Percentiles rank a stretch among this genome's conserved stretches.
phyloP scores from a whole-genome alignment of 441 rosid species.

The Corymbia citriodora region DNA sequence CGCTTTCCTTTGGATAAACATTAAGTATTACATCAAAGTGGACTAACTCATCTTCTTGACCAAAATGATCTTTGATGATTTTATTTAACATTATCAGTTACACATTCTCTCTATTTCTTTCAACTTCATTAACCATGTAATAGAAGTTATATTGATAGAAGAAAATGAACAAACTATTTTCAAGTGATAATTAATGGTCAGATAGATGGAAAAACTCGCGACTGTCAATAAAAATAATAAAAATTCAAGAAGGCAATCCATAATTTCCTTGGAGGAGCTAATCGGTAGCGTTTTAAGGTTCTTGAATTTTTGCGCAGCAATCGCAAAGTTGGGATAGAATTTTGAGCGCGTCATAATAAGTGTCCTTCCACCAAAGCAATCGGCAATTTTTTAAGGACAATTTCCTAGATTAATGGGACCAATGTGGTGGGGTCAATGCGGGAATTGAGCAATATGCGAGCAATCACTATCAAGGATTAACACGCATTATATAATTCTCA shows the following conservation, averaged over 20 bases:
- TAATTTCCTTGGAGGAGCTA: background rate
- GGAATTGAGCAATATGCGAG: background rate
- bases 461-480: background rate
- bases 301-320: background rate
- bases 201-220: background rate
- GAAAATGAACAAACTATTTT: background rate
- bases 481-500: background rate
- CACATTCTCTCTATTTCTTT: background rate
- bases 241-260: background rate
- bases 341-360: background rate
- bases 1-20: background rate
- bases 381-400: background rate
- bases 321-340: background rate
- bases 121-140: background rate
- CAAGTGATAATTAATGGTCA: background rate
- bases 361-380: background rate
- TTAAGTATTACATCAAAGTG: background rate
- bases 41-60: background rate
- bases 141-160: background rate
- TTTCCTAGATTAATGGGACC: background rate
- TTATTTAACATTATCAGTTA: background rate
- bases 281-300: background rate
- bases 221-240: background rate
- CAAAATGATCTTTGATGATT: background rate
- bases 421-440: background rate